phyloP scores from a whole-genome alignment of 345 rosid species.

The Hypericum perforatum region DNA sequence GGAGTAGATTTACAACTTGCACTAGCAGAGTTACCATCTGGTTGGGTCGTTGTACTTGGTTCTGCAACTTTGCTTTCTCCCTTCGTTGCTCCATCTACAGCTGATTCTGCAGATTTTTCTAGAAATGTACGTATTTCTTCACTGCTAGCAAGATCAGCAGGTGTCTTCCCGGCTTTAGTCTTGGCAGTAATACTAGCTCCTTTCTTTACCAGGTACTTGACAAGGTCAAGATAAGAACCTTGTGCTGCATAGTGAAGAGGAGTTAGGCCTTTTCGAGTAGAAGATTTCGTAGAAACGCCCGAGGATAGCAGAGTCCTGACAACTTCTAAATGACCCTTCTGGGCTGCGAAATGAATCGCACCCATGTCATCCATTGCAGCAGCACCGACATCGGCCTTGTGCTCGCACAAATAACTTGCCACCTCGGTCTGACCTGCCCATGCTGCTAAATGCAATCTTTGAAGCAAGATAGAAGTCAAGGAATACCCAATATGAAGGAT shows the following conservation, averaged over 20 bases:
- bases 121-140: conserved; percentile 46
- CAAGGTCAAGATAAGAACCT: conserved; percentile 70
- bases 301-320: conserved; percentile 46
- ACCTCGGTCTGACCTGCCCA: conserved; percentile 84
- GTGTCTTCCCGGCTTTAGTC: conserved; percentile 76
- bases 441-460: conserved; percentile 87
- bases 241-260: conserved; percentile 92
- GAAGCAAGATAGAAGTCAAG: not conserved
- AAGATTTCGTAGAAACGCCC: conserved; percentile 59
- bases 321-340: conserved; percentile 80
- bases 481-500: no score
- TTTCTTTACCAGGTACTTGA: conserved; percentile 65
- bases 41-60: conserved; percentile 25
- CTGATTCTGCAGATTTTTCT: conserved; percentile 43
- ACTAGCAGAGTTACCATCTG: conserved; percentile 18
- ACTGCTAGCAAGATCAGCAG: conserved; percentile 57
- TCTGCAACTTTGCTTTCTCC: conserved; percentile 24
- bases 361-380: conserved; percentile 98
- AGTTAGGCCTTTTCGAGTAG: conserved; percentile 75
- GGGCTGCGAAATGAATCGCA: conserved; percentile 93
- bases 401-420: conserved; percentile 69
- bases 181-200: conserved; percentile 50
- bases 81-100: conserved; percentile 20
- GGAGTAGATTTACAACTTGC: conserved; percentile 20
- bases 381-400: conserved; percentile 92